These are phyloP conservation scores for Eimeria maxima DNA, from an alignment of 169 alveolate species.

Conservation along the genomic window DNA sequence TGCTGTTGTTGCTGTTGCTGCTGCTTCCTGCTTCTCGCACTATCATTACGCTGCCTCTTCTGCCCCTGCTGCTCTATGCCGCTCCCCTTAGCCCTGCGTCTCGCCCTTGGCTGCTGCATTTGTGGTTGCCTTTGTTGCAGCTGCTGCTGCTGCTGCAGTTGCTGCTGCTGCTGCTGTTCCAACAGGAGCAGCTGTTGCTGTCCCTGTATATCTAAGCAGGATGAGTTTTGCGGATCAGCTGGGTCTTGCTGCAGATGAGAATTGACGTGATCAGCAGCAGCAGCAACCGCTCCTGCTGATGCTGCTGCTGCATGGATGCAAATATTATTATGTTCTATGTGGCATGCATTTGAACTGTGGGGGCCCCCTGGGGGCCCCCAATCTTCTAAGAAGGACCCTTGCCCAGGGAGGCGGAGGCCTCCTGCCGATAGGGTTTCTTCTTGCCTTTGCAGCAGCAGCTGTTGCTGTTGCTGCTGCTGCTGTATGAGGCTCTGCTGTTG, in stretches of 20 bases:
- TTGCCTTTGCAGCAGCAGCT: background rate
- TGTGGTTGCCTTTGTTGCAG: background rate
- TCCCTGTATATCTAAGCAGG: background rate
- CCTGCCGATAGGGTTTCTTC: background rate
- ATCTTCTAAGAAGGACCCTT: background rate
- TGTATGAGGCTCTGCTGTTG: too few relatives aligned
- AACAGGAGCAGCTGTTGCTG: background rate
- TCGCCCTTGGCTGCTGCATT: background rate
- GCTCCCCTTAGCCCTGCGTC: conserved; percentile 31
- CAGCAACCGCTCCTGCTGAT: conserved; percentile 7
- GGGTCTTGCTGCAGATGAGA: background rate
- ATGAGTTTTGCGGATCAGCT: background rate
- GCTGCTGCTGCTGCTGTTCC: background rate
- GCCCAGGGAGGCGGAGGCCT: background rate
- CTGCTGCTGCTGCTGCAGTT: background rate
- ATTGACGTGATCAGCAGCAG: conserved; percentile 5
- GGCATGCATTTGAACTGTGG: background rate
- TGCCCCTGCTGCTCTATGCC: conserved; percentile 16
- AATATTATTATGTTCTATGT: background rate
- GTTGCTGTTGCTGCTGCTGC: background rate
- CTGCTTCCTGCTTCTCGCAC: conserved; percentile 11
- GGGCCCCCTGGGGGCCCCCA: background rate
- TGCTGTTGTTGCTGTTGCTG: background rate
- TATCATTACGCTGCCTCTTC: background rate
- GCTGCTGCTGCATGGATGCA: background rate